These are phyloP conservation scores for Echinosophora koreensis DNA, from an alignment of 306 rosid genomes.

Conservation along the genomic window DNA sequence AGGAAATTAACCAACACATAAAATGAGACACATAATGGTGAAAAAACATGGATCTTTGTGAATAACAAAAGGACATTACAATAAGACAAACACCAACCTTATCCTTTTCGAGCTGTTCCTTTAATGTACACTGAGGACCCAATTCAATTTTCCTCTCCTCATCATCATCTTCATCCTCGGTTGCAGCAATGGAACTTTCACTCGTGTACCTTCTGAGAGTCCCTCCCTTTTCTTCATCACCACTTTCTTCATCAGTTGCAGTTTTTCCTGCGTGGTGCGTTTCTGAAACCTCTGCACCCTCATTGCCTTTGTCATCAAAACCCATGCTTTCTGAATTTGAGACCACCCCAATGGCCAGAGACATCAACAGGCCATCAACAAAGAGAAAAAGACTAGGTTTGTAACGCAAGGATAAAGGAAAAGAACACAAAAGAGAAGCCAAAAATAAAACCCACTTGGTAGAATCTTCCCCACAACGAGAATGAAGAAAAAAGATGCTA, in stretches of 20 bases:
- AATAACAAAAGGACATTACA: background rate
- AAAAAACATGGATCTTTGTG: background rate
- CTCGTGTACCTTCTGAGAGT: slow-evolving; percentile 56
- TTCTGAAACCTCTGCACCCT: slow-evolving; percentile 44
- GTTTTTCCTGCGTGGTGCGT: slow-evolving; percentile 43
- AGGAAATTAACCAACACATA: slow-evolving; percentile 38
- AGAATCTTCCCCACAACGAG: slow-evolving; percentile 54
- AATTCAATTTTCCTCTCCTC: slow-evolving; percentile 78
- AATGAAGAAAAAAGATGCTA: slow-evolving; percentile 48
- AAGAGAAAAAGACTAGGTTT: slow-evolving; percentile 32
- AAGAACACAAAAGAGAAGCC: slow-evolving; percentile 37
- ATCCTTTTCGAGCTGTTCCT: slow-evolving; percentile 92
- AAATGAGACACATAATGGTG: background rate
- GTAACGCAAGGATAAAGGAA: background rate
- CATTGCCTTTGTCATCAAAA: slow-evolving; percentile 64
- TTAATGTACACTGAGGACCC: slow-evolving; percentile 90
- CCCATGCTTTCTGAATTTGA: slow-evolving; percentile 74
- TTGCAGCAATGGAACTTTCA: slow-evolving; percentile 68
- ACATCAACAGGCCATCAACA: slow-evolving; percentile 60
- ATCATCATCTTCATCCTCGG: slow-evolving; percentile 91
- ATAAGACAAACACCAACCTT: slow-evolving; percentile 57
- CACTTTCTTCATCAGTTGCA: slow-evolving; percentile 51
- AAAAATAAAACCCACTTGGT: slow-evolving; percentile 56
- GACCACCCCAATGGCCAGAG: slow-evolving; percentile 60
- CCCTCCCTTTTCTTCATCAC: slow-evolving; percentile 39